A percentile compares a stretch with the other conserved stretches of the same genome.
Conservation (phyloP, 2,329 filamentous ascomycete species). For the Aspergillus sp. region DNA sequence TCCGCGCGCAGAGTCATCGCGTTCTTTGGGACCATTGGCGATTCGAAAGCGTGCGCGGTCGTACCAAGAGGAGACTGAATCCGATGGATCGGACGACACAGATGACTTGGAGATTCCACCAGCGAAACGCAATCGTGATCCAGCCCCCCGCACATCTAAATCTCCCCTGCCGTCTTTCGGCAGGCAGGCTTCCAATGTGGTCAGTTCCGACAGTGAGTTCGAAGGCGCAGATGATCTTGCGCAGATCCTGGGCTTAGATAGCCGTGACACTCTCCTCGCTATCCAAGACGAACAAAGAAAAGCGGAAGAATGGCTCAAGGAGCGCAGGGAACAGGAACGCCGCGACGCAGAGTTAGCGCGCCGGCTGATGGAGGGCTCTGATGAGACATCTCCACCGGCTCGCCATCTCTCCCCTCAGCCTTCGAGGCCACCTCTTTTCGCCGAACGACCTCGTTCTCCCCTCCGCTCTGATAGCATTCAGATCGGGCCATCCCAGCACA, state of each 20-base stretch:
- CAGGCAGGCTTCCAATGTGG: neutral
- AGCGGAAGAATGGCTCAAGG: slow-evolving; percentile 29
- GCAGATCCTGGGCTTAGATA: slow-evolving; percentile 24
- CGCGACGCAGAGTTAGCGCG: slow-evolving; percentile 39
- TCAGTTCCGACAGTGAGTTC: neutral
- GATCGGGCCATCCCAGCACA: neutral
- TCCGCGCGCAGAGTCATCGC: slow-evolving; percentile 2
- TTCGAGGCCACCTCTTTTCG: slow-evolving; percentile 2
- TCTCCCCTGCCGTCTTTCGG: slow-evolving; percentile 1
- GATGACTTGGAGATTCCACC: slow-evolving; percentile 9
- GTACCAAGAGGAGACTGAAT: neutral
- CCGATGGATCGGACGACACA: slow-evolving; percentile 6
- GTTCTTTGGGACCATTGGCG: neutral
- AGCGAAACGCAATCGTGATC: slow-evolving; percentile 5
- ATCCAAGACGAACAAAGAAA: slow-evolving; percentile 29
- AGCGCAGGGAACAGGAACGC: slow-evolving; percentile 32
- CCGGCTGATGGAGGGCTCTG: slow-evolving; percentile 31
- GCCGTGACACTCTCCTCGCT: slow-evolving; percentile 21
- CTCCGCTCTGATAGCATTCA: neutral
- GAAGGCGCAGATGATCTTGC: slow-evolving; percentile 16
- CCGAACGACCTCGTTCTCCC: neutral
- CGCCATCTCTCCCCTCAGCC: slow-evolving; percentile 5
- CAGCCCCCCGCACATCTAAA: too few relatives aligned
- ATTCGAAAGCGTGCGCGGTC: slow-evolving; percentile 16
- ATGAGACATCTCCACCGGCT: slow-evolving; percentile 13